phyloP scores from a whole-genome alignment of 192 early-diverging fungal species.

The Obelidium mucronatum region DNA sequence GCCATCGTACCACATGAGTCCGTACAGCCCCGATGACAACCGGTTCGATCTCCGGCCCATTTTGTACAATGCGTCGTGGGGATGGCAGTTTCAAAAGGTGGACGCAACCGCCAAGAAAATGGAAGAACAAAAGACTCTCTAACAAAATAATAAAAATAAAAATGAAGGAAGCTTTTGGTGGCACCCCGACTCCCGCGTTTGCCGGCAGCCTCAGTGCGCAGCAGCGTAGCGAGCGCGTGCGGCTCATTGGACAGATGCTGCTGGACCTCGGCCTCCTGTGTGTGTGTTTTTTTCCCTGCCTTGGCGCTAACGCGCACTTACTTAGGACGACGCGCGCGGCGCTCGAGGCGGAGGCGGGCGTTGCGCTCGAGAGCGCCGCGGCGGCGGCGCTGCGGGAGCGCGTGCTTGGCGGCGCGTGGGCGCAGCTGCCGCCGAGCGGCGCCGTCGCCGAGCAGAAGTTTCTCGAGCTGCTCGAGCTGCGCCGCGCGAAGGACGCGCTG shows the following conservation, averaged over 20 bases:
- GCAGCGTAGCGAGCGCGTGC: conserved; percentile 74
- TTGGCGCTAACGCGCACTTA: background rate
- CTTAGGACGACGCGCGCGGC: conserved; percentile 61
- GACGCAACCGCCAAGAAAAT: conserved; percentile 66
- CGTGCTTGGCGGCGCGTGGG: conserved; percentile 84
- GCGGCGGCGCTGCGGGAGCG: conserved; percentile 74
- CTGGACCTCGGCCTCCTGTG: conserved; percentile 82
- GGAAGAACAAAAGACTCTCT: no score
- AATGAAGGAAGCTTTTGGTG: no score
- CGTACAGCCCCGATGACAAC: conserved; percentile 97
- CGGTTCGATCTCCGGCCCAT: conserved; percentile 97
- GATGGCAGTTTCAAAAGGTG: conserved; percentile 90
- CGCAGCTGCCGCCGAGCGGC: conserved; percentile 61
- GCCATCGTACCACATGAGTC: conserved; percentile 93
- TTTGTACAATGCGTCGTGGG: conserved; percentile 91
- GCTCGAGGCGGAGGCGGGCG: conserved; percentile 84
- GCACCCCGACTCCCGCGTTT: no score
- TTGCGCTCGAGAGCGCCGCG: conserved; percentile 73
- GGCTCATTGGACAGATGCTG: conserved; percentile 88
- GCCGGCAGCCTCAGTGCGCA: no score
- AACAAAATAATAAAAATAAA: no score
- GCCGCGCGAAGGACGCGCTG: conserved; percentile 76
- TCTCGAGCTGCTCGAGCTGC: conserved; percentile 81
- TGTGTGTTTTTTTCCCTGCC: conserved; percentile 6
- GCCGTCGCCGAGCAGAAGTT: conserved; percentile 75